Evolutionary conservation across 2,329 filamentous ascomycete genomes (phyloP).

Genomic region (Blastomyces parvus): DNA sequence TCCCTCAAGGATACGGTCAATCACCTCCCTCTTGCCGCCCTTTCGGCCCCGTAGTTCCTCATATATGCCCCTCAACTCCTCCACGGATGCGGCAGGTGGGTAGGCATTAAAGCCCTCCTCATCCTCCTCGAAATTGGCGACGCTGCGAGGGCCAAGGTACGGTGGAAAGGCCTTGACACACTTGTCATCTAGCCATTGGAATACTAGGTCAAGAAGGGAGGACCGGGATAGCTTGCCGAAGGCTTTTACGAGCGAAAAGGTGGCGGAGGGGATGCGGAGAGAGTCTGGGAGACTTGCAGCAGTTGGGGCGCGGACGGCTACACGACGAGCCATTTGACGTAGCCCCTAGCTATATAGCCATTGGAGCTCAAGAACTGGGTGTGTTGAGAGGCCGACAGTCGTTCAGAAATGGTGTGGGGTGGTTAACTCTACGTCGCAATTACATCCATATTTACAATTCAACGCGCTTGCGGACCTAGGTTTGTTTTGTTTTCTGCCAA

Average conservation of each 20-base stretch:
- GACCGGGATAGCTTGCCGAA: constrained; percentile 62
- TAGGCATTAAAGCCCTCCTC: constrained; percentile 59
- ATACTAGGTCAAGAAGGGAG: constrained; percentile 60
- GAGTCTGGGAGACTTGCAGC: constrained; percentile 61
- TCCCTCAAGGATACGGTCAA: constrained; percentile 48
- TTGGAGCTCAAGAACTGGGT: neutral
- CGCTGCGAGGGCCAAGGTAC: constrained; percentile 35
- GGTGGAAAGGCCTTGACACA: constrained; percentile 53
- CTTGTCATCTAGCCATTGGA: constrained; percentile 66
- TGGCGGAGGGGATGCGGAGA: constrained; percentile 57
- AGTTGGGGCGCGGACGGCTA: constrained; percentile 49
- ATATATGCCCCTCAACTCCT: constrained; percentile 59
- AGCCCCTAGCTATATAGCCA: neutral
- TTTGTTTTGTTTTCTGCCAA: neutral
- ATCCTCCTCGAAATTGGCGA: constrained; percentile 29
- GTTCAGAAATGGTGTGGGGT: neutral
- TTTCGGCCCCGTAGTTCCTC: constrained; percentile 47
- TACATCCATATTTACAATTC: no score
- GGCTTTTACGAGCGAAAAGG: constrained; percentile 54
- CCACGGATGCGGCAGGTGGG: constrained; percentile 54
- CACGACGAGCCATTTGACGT: constrained; percentile 12
- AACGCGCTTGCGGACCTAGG: no score
- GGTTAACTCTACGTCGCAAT: neutral
- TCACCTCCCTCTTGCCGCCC: constrained; percentile 45
- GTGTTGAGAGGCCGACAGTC: neutral